phyloP scores from a whole-genome alignment of 257 asterid genomes.

The Penstemon barbatus region DNA sequence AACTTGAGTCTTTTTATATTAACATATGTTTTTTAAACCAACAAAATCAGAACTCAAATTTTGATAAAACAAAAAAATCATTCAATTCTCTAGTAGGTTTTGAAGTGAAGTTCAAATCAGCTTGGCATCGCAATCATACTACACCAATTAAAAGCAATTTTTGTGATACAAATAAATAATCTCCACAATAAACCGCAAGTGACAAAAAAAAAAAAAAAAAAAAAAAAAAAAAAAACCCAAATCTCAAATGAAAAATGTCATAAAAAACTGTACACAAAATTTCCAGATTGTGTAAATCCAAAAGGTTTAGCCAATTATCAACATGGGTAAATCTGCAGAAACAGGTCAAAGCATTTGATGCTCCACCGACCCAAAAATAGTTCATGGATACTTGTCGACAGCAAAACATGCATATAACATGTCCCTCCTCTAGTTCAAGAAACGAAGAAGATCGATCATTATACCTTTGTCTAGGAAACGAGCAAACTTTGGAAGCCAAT shows the following conservation, averaged over 20 bases:
- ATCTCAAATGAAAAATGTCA: slow-evolving; percentile 36
- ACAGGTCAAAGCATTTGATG: not conserved
- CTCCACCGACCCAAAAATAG: slow-evolving; percentile 29
- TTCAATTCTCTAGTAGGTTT: not conserved
- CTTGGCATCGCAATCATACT: slow-evolving; percentile 21
- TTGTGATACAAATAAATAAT: slow-evolving; percentile 16
- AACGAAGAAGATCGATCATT: slow-evolving; percentile 21
- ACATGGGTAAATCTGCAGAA: slow-evolving; percentile 22
- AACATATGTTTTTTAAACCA: too few relatives aligned
- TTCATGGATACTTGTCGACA: not conserved
- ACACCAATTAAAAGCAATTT: slow-evolving; percentile 24
- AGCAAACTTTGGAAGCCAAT: slow-evolving; percentile 23
- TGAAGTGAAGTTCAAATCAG: not conserved
- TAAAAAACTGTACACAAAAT: slow-evolving; percentile 64
- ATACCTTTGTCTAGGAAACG: slow-evolving; percentile 20
- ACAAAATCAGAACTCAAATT: too few relatives aligned
- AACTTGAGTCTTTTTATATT: too few relatives aligned
- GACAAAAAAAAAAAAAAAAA: slow-evolving; percentile 21
- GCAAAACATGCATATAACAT: slow-evolving; percentile 28
- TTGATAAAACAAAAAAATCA: too few relatives aligned
- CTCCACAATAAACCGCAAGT: slow-evolving; percentile 28
- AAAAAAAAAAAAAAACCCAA: slow-evolving; percentile 15
- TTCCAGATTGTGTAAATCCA: slow-evolving; percentile 28
- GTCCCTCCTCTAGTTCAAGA: not conserved
- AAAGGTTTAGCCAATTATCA: slow-evolving; percentile 20